A percentile compares a stretch with the other conserved stretches of the same genome.
Conservation (phyloP, 345 rosid species). For the Arabidopsis arenosa region DNA sequence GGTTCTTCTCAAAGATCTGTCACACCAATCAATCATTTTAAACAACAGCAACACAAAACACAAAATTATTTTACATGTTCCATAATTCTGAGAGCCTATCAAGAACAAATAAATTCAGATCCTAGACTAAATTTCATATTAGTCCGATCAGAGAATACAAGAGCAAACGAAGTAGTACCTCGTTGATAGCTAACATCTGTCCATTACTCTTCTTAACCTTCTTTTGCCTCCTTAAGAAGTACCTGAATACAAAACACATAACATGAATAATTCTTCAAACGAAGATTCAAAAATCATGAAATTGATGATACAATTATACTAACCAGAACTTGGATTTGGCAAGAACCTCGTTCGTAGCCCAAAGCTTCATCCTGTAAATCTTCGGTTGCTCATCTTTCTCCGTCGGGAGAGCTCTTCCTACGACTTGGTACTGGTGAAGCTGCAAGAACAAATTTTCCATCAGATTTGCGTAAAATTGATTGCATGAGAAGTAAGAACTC, state of each 20-base stretch:
- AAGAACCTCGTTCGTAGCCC: constrained; percentile 65
- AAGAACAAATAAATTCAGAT: neutral
- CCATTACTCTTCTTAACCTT: constrained; percentile 64
- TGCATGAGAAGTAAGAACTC: neutral
- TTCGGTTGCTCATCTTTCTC: constrained; percentile 57
- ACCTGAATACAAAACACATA: constrained; percentile 38
- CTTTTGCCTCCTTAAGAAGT: constrained; percentile 51
- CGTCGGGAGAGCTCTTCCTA: constrained; percentile 60
- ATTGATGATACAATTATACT: neutral
- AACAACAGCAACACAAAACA: neutral
- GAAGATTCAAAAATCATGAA: neutral
- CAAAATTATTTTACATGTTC: neutral
- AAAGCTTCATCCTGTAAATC: constrained; percentile 63
- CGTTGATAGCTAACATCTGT: constrained; percentile 57
- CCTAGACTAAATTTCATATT: neutral
- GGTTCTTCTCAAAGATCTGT: constrained; percentile 68
- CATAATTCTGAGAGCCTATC: neutral
- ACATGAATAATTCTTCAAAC: neutral
- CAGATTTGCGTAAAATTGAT: neutral
- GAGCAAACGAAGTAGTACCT: constrained; percentile 34
- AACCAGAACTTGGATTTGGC: constrained; percentile 71
- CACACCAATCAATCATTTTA: neutral
- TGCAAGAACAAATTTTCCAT: constrained; percentile 32
- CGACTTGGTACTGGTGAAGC: constrained; percentile 71
- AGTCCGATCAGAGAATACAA: neutral